Conservation (phyloP, 2,329 filamentous ascomycete species). For the Beauveria medogensis region DNA sequence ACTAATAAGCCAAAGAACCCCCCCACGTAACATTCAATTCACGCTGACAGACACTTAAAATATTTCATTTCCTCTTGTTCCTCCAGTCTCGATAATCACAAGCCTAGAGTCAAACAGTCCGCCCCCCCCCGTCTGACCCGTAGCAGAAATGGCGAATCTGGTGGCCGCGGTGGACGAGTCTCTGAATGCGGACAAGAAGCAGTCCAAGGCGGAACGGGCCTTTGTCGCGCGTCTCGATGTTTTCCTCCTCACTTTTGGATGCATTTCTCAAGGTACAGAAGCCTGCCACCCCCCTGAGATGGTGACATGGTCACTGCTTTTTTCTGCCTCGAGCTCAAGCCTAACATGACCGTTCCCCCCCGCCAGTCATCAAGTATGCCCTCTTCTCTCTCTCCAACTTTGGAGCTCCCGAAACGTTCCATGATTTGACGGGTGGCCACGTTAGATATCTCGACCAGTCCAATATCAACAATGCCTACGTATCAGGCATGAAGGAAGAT, state of each 20-base stretch:
- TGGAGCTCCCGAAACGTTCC: too few relatives aligned
- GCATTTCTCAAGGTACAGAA: constrained; percentile 13
- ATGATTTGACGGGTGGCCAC: neutral
- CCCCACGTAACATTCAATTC: too few relatives aligned
- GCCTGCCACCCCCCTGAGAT: too few relatives aligned
- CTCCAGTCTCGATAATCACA: neutral
- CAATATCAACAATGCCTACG: constrained; percentile 21
- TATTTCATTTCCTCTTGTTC: neutral
- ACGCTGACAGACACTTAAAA: too few relatives aligned
- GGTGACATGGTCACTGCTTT: too few relatives aligned
- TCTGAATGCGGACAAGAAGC: neutral
- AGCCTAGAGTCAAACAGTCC: neutral
- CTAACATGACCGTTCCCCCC: neutral
- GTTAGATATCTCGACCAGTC: constrained; percentile 17
- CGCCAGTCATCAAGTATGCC: constrained; percentile 15
- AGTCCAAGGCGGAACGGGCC: constrained; percentile 9
- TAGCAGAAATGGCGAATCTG: constrained; percentile 1
- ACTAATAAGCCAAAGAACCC: too few relatives aligned
- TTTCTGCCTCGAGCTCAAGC: neutral
- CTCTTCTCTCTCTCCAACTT: too few relatives aligned
- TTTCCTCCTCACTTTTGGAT: constrained; percentile 16
- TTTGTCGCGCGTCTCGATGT: constrained; percentile 12
- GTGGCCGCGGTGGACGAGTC: constrained; percentile 1
- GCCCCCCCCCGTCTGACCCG: neutral
- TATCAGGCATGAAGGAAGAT: constrained; percentile 21